These are phyloP conservation scores for Phlyctochytrium bullatum DNA, from an alignment of 192 early-diverging fungal genomes.

Conservation along the genomic window DNA sequence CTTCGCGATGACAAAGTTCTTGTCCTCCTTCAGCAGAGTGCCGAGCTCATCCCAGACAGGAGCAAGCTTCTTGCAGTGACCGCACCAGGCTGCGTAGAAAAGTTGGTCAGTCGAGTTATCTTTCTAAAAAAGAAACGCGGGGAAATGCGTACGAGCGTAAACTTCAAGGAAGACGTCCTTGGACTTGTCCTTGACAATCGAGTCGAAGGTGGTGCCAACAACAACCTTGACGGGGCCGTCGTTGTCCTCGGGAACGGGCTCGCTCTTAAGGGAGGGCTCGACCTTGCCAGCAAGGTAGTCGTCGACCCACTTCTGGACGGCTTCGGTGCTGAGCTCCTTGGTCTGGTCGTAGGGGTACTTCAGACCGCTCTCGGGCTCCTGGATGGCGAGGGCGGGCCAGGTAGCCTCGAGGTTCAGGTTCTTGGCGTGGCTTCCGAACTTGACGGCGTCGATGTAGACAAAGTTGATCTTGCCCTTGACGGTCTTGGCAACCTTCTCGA, in stretches of 20 bases:
- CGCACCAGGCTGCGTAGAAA: constrained; percentile 47
- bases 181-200: constrained; percentile 77
- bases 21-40: constrained; percentile 46
- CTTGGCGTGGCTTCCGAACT: constrained; percentile 83
- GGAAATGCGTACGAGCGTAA: constrained; percentile 56
- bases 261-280: constrained; percentile 76
- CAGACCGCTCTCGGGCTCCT: constrained; percentile 65
- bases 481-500: constrained; percentile 77
- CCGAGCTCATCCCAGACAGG: constrained; percentile 87
- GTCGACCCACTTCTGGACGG: constrained; percentile 61
- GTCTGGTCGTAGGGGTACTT: constrained; percentile 87
- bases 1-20: constrained; percentile 80
- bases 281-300: constrained; percentile 66
- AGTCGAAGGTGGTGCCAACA: constrained; percentile 79
- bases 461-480: constrained; percentile 87
- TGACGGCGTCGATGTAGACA: constrained; percentile 85
- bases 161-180: constrained; percentile 95
- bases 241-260: constrained; percentile 78
- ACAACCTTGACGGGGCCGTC: constrained; percentile 87
- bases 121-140: no score
- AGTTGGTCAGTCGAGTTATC: constrained; percentile 21
- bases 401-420: constrained; percentile 77
- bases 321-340: constrained; percentile 59
- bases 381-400: constrained; percentile 93
- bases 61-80: constrained; percentile 61